Conservation (phyloP, 805 yeast genomes). For the Martiniozyma abietophila region DNA sequence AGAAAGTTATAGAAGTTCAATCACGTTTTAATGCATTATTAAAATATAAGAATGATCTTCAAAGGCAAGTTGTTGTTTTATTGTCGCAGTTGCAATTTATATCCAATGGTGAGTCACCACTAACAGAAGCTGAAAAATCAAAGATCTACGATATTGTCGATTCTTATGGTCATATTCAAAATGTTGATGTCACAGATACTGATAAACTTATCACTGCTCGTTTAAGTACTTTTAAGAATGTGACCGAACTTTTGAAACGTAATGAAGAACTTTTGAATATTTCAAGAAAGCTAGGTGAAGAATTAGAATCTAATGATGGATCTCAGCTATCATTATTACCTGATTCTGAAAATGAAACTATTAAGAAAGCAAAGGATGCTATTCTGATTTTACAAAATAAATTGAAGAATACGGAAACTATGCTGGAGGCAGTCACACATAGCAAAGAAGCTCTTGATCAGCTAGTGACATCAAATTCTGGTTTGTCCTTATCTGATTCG, state of each 20-base stretch:
- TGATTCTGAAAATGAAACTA: conserved; percentile 30
- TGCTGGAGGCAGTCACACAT: conserved; percentile 43
- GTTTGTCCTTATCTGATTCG: conserved; percentile 12
- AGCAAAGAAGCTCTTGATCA: conserved; percentile 60
- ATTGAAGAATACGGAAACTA: conserved; percentile 40
- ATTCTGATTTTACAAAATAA: conserved; percentile 54
- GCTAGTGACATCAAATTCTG: conserved; percentile 13
- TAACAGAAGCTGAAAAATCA: conserved; percentile 55
- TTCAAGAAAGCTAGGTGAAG: conserved; percentile 61
- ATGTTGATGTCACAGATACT: conserved; percentile 46
- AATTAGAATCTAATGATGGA: conserved; percentile 56
- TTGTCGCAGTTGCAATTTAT: conserved; percentile 57
- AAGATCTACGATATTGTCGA: conserved; percentile 49
- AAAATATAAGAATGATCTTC: conserved; percentile 60
- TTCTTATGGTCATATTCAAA: conserved; percentile 12
- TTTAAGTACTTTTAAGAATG: conserved; percentile 57
- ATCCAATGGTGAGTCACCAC: conserved; percentile 46
- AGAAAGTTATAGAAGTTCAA: conserved; percentile 33
- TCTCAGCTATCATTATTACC: conserved; percentile 33
- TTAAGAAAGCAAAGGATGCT: conserved; percentile 50
- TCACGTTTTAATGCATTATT: conserved; percentile 40
- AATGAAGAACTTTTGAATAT: conserved; percentile 65
- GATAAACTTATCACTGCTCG: conserved; percentile 64
- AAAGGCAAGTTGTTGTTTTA: conserved; percentile 72
- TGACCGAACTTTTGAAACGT: conserved; percentile 60